phyloP scores from a whole-genome alignment of 331 rosid genomes.

The Malus hybrid region DNA sequence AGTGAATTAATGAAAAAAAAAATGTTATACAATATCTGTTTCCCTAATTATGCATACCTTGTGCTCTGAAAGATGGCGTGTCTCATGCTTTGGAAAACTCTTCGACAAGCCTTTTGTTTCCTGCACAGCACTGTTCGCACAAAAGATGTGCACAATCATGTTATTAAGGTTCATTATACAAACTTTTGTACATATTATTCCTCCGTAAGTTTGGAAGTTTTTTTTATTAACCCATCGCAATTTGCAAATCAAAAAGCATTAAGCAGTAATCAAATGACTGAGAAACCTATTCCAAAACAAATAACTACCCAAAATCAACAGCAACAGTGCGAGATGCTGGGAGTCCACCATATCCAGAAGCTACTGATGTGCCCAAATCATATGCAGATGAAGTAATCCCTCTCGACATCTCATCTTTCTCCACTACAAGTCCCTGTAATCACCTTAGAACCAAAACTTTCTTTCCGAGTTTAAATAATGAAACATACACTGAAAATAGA shows the following conservation, averaged over 20 bases:
- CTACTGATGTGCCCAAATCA: constrained; percentile 40
- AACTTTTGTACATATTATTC: neutral
- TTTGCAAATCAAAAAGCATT: neutral
- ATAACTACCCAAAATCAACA: constrained; percentile 58
- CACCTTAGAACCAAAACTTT: constrained; percentile 37
- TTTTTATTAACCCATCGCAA: neutral
- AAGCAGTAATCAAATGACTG: neutral
- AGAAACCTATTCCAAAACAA: neutral
- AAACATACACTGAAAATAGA: neutral
- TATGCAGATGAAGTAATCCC: constrained; percentile 42
- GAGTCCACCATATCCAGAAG: constrained; percentile 24
- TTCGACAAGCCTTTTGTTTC: constrained; percentile 68
- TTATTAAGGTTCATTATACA: neutral
- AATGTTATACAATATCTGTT: neutral
- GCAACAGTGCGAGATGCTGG: constrained; percentile 28
- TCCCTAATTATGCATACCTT: constrained; percentile 43
- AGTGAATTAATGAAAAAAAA: constrained; percentile 2
- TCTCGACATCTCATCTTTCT: constrained; percentile 47
- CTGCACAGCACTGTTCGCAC: constrained; percentile 40
- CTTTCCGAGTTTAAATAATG: constrained; percentile 7
- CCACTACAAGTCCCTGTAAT: constrained; percentile 89
- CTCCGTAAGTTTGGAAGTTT: neutral
- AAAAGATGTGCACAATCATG: neutral
- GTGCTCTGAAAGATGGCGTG: constrained; percentile 91
- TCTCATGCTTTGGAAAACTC: constrained; percentile 79